A percentile compares a stretch with the other conserved stretches of the same genome.
Evolutionary conservation across 768 basidiomycete genomes (phyloP).

Genomic region (Mycena albidolilacea): DNA sequence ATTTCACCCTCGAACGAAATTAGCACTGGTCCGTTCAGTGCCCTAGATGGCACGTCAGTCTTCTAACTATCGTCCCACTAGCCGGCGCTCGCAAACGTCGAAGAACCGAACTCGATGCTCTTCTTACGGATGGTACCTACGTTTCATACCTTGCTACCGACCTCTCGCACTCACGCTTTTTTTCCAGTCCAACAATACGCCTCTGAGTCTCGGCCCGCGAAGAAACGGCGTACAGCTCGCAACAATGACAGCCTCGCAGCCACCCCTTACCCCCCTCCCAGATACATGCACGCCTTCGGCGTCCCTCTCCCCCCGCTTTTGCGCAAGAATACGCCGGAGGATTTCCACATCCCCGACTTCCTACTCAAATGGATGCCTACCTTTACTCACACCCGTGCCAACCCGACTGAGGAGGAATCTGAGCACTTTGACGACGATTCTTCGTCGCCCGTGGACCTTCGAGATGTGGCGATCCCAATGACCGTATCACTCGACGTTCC

Average conservation of each 20-base stretch:
- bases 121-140: background rate
- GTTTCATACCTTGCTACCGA: background rate
- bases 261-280: background rate
- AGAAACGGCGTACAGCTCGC: background rate
- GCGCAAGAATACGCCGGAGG: background rate
- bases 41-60: no score
- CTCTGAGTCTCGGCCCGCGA: background rate
- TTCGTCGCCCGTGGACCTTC: no score
- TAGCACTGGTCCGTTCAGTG: no score
- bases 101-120: no score
- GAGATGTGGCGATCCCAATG: no score
- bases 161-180: background rate
- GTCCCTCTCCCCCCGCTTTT: background rate
- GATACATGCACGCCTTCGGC: constrained; percentile 1
- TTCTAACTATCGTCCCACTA: no score
- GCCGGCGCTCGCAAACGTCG: no score
- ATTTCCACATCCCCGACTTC: constrained; percentile 4
- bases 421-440: no score
- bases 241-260: background rate
- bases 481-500: no score
- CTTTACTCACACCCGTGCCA: no score
- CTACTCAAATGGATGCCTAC: background rate
- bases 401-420: no score
- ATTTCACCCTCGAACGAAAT: no score
- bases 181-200: background rate